Evolutionary conservation across 1,284 basidiomycete species (phyloP).

Genomic region (Ustilago xerochloae): DNA sequence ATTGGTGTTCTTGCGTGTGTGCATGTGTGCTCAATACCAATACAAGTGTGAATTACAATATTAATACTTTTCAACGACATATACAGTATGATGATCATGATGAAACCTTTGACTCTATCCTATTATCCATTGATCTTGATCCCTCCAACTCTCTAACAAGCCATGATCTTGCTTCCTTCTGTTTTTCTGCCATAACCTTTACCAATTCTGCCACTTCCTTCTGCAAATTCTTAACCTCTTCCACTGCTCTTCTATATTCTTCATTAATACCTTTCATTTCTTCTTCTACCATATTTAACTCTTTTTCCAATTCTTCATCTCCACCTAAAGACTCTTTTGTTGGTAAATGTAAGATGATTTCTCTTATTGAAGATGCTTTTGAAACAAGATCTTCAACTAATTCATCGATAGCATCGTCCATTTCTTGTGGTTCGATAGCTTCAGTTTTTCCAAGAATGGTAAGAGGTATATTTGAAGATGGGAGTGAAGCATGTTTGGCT

Average conservation of each 20-base stretch:
- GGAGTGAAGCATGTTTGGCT: conserved; percentile 36
- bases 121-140: too few relatives aligned
- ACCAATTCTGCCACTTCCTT: conserved; percentile 22
- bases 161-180: conserved; percentile 8
- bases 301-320: conserved; percentile 12
- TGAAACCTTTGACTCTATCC: too few relatives aligned
- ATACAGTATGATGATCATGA: too few relatives aligned
- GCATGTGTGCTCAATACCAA: too few relatives aligned
- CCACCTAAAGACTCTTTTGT: conserved; percentile 3
- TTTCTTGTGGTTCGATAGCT: conserved; percentile 28
- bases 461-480: conserved; percentile 41
- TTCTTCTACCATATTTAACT: conserved; percentile 9
- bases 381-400: conserved; percentile 48
- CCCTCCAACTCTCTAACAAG: conserved; percentile 19
- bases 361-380: conserved; percentile 43
- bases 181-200: conserved; percentile 2
- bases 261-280: conserved; percentile 30
- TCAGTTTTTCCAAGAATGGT: conserved; percentile 54
- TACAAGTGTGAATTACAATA: conserved; percentile 1
- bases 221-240: conserved; percentile 20
- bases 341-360: conserved; percentile 42
- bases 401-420: conserved; percentile 35
- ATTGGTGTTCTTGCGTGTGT: too few relatives aligned
- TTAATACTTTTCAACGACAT: too few relatives aligned
- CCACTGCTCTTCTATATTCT: conserved; percentile 28